A percentile compares a stretch with the other conserved stretches of the same genome.
Conservation (phyloP, 1,139 yeast genomes). For the Candida smagusa region DNA sequence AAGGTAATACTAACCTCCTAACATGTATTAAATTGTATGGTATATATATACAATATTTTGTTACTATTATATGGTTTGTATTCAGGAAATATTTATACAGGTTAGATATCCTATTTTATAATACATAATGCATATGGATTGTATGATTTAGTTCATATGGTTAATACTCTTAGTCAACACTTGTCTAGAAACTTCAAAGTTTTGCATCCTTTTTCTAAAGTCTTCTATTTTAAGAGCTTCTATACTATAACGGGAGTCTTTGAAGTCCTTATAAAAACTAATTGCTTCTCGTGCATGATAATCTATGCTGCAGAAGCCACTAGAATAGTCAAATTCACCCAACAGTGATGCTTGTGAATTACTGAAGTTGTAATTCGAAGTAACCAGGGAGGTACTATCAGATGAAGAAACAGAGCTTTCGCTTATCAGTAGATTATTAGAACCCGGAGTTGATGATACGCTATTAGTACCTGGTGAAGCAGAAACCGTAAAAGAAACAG, state of each 20-base stretch:
- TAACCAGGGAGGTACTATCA: slow-evolving; percentile 9
- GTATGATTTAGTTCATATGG: slow-evolving; percentile 1
- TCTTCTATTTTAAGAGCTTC: slow-evolving; percentile 14
- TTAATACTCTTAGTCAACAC: slow-evolving; percentile 16
- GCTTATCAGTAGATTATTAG: slow-evolving; percentile 3
- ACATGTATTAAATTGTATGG: too few species aligned
- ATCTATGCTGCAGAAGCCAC: slow-evolving; percentile 25
- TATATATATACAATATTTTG: too few species aligned
- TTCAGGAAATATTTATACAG: too few species aligned
- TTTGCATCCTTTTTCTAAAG: slow-evolving; percentile 18
- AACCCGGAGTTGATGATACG: slow-evolving; percentile 5
- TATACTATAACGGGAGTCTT: slow-evolving; percentile 11
- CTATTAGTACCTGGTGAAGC: slow-evolving; percentile 3
- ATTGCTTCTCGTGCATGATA: slow-evolving; percentile 25
- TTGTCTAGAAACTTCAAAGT: slow-evolving; percentile 22
- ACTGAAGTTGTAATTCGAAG: slow-evolving; percentile 3
- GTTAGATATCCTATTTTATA: neutral
- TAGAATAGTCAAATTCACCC: slow-evolving; percentile 18
- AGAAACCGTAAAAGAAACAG: neutral
- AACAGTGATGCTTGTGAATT: slow-evolving; percentile 5
- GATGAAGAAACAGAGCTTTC: slow-evolving; percentile 1
- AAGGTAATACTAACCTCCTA: too few species aligned
- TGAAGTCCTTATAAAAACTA: slow-evolving; percentile 13
- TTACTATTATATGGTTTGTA: too few species aligned
- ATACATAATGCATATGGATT: slow-evolving; percentile 1